These are phyloP conservation scores for Pichia occidentalis DNA, from an alignment of 805 yeast genomes.

Conservation along the genomic window DNA sequence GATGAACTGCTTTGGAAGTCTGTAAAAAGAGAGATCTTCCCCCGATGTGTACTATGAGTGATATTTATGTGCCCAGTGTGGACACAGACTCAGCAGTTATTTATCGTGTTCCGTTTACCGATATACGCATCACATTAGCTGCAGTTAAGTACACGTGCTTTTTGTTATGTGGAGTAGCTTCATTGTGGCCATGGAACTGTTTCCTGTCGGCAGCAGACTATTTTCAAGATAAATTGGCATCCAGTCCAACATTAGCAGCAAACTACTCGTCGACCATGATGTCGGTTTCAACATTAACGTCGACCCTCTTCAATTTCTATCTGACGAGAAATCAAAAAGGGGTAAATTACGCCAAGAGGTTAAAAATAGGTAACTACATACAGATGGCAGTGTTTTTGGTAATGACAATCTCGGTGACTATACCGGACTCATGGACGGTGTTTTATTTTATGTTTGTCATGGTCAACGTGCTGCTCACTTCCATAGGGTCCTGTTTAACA, in stretches of 20 bases:
- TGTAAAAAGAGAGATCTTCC: too few relatives aligned
- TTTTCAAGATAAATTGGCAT: slow-evolving; percentile 55
- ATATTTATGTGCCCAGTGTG: too few relatives aligned
- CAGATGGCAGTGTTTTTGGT: slow-evolving; percentile 52
- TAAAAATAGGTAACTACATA: slow-evolving; percentile 51
- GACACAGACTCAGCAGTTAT: background rate
- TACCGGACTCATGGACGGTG: slow-evolving; percentile 28
- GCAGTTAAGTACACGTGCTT: slow-evolving; percentile 50
- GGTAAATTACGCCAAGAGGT: slow-evolving; percentile 50
- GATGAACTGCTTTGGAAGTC: too few relatives aligned
- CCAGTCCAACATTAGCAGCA: slow-evolving; percentile 43
- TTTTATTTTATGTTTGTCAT: slow-evolving; percentile 48
- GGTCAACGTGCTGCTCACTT: slow-evolving; percentile 55
- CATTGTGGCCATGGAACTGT: slow-evolving; percentile 97
- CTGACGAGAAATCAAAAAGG: slow-evolving; percentile 62
- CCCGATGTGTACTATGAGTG: too few relatives aligned
- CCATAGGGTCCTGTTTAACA: slow-evolving; percentile 72
- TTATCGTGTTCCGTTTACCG: slow-evolving; percentile 13
- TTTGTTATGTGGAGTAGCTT: slow-evolving; percentile 63
- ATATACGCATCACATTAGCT: slow-evolving; percentile 17
- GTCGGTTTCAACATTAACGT: slow-evolving; percentile 72
- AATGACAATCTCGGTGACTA: slow-evolving; percentile 47
- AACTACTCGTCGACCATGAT: slow-evolving; percentile 79
- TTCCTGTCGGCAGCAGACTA: slow-evolving; percentile 81
- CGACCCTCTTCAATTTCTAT: slow-evolving; percentile 51